These are phyloP conservation scores for Lactarius hatsudake DNA, from an alignment of 768 basidiomycete genomes.

Conservation along the genomic window DNA sequence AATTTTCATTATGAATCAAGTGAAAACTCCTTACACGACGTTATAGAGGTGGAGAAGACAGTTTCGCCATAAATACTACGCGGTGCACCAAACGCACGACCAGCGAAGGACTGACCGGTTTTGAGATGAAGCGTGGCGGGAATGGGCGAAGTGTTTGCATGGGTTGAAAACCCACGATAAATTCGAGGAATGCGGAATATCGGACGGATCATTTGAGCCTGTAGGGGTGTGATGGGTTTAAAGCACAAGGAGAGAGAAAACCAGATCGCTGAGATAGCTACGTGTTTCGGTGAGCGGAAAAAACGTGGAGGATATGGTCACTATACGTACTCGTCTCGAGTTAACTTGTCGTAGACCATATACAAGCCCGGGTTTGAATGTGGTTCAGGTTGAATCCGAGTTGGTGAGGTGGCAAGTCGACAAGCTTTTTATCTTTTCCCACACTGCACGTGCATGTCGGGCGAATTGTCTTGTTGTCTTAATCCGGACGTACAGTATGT, in stretches of 20 bases:
- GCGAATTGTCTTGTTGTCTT: too few relatives aligned
- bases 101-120: constrained; percentile 88
- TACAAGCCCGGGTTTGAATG: constrained; percentile 33
- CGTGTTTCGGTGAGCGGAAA: constrained; percentile 29
- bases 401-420: neutral
- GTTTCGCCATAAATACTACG: constrained; percentile 93
- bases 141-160: constrained; percentile 45
- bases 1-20: neutral
- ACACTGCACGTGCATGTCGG: neutral
- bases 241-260: constrained; percentile 66
- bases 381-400: neutral
- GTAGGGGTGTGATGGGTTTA: constrained; percentile 32
- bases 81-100: constrained; percentile 85
- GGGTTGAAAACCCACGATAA: constrained; percentile 64
- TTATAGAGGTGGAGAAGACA: constrained; percentile 98
- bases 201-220: constrained; percentile 55
- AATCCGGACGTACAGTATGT: too few relatives aligned
- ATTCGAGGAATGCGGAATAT: constrained; percentile 49
- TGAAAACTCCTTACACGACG: constrained; percentile 58
- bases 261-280: constrained; percentile 89
- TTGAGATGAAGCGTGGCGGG: constrained; percentile 92
- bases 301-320: constrained; percentile 9
- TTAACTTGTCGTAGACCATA: constrained; percentile 85
- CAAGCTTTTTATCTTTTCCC: neutral
- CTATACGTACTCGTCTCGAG: constrained; percentile 77